Conservation (phyloP, 768 basidiomycete species). For the Kwoniella sp. region DNA sequence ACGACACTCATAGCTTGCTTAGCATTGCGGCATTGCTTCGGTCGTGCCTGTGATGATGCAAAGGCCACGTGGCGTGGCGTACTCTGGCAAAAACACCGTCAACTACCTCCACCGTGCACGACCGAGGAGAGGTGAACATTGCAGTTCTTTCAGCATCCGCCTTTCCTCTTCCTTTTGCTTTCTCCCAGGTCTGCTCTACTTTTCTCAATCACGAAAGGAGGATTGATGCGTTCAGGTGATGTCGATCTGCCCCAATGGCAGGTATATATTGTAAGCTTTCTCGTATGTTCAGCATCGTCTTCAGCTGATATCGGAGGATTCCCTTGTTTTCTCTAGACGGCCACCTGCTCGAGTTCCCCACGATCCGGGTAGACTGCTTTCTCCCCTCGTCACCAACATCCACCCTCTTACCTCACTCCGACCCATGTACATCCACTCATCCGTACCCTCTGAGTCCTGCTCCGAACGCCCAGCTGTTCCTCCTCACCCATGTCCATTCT, state of each 20-base stretch:
- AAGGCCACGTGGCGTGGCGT: not conserved
- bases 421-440: slow-evolving; percentile 19
- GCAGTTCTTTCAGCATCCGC: not conserved
- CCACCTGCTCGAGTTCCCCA: slow-evolving; percentile 72
- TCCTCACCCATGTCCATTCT: slow-evolving; percentile 87
- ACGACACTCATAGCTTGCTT: no score
- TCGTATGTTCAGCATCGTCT: not conserved
- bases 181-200: not conserved
- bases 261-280: slow-evolving; percentile 47
- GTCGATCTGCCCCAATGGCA: slow-evolving; percentile 34
- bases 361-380: slow-evolving; percentile 86
- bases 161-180: not conserved
- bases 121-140: not conserved
- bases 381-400: slow-evolving; percentile 28
- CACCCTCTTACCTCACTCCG: slow-evolving; percentile 58
- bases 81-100: not conserved
- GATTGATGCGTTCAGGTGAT: not conserved
- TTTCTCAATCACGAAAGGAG: not conserved
- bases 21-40: no score
- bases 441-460: slow-evolving; percentile 23
- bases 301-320: not conserved
- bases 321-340: slow-evolving; percentile 58
- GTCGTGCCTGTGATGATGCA: not conserved
- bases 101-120: slow-evolving; percentile 1
- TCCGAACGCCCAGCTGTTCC: slow-evolving; percentile 62